Evolutionary conservation across 768 basidiomycete species (phyloP), one percentile per base, ranked within the genome.

Genomic region (Boletus pseudo-olivaceus): DNA sequence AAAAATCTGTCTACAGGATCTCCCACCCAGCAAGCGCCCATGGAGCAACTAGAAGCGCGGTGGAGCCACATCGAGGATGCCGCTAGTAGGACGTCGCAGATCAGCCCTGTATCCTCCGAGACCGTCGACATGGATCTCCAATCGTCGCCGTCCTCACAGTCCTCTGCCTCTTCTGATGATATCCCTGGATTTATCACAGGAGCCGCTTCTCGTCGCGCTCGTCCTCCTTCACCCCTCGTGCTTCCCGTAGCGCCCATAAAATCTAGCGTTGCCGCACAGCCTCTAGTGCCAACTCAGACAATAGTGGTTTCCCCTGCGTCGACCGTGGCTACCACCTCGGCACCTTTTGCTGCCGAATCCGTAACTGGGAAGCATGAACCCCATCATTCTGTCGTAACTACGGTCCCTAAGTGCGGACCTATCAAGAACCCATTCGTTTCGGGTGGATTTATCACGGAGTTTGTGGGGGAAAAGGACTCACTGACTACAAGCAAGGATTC

Each of bases 371-470:
- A 57, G 27, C 40, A 42, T 17, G 55, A 53, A 30, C 29, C 48
- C 8, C 47, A 56, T 23, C 29, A 47, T 10, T 15, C 53, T 14
- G 42, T 52, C 33, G 23, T 47, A 38, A 47, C 57, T 15, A 19
- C 35, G 4, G 46, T 34, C 40, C 40, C 53, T 27, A 61, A 60
- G 54, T 69, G 66, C 38, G 51, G 59, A 8, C 38, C 57, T 4
- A 43, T 71, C 37, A 62, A 64, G 41, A 80, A 77, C 62, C 73
- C 78, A n/a, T 80, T 82, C 51, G 74, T 81, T 11, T 79, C 79
- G 10, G 76, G 73, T n/a, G 78, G 80, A 19, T 76, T 78, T 43
- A 66, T 79, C 53, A 76, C 75, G 14, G 77, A 77, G 47, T 79
- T 80, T 34, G 70, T 71, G 32, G 71, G 69, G 19, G 59, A 59